These are phyloP conservation scores for Neurospora hispaniola DNA, from an alignment of 495 filamentous ascomycete species.

Conservation along the genomic window DNA sequence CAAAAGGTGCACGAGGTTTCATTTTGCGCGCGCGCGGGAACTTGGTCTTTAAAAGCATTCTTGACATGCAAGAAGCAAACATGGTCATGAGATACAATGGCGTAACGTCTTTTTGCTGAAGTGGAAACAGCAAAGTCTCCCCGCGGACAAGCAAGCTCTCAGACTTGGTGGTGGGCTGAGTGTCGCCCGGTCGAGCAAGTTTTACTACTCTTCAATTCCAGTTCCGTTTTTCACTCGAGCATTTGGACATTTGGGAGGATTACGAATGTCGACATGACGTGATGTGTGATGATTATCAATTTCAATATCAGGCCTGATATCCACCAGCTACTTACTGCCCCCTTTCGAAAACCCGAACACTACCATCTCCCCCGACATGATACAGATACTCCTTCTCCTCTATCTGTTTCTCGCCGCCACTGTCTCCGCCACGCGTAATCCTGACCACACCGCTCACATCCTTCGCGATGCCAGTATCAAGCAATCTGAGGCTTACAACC, in stretches of 20 bases:
- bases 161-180: not conserved
- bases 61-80: constrained; percentile 15
- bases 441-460: constrained; percentile 88
- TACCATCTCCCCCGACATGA: constrained; percentile 65
- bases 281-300: not conserved
- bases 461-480: constrained; percentile 76
- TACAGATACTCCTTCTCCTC: constrained; percentile 71
- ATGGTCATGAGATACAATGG: constrained; percentile 23
- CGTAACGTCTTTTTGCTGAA: constrained; percentile 15
- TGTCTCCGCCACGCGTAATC: constrained; percentile 47
- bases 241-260: not conserved
- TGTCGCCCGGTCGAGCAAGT: not conserved
- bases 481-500: constrained; percentile 56
- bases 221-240: not conserved
- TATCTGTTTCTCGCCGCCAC: constrained; percentile 13
- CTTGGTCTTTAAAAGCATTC: constrained; percentile 18
- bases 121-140: not conserved
- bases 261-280: not conserved
- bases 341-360: constrained; percentile 68
- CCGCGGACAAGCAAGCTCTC: not conserved
- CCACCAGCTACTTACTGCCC: constrained; percentile 31
- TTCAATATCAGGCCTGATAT: not conserved
- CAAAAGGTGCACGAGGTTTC: constrained; percentile 18
- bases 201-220: not conserved
- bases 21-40: constrained; percentile 21